Base-by-base conservation (phyloP, 352 stramenopile genomes). In the Phytophthora pluvialis region DNA sequence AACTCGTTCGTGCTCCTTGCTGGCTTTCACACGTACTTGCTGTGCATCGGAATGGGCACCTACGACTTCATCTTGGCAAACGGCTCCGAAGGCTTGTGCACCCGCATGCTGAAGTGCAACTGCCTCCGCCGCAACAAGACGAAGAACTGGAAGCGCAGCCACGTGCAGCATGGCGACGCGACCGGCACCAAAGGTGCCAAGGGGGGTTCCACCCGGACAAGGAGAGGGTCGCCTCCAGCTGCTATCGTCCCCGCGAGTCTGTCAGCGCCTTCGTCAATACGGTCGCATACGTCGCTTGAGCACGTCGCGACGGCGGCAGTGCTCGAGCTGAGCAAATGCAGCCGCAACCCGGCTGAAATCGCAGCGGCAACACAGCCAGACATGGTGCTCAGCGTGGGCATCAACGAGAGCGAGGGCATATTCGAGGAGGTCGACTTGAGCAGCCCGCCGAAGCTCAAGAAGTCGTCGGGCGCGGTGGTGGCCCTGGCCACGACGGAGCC, bases 31-130 rank as follows among this genome's bases (percentile, higher is more conserved):
- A 89, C 81, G 13, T 95, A 93, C 48, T 58, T 95, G 33, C 60
- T 95, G 16, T 78, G 61, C 36, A 70, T 91, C 32, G 68, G 85
- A 35, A 86, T 84, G 47, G 85, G 85, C 3, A 95, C 87, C 3
- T 95, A 94, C 72, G 87, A 95, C 52, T 95, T 93, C 60, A 92
- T 95, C 45, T 67, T 94, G 16, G 78, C 81, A 39, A 91, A 91
- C 45, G 87, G 87, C 32, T 87, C 68, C 40, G 81, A 94, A 15
- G 86, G 85, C 1, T 60, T 92, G 40, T 95, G 83, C 48, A 80
- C 77, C 9, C 75, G 86, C 0, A 79, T 95, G 77, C 81, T 95
- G 29, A 91, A 90, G 64, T 93, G 84, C 63, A 75, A 80, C 25
- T 91, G 78, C 55, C 68, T 90, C 5, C 69, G 64, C 5, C 70